Base-by-base conservation (phyloP, 805 yeast species). In the Hyphopichia homilentoma region DNA sequence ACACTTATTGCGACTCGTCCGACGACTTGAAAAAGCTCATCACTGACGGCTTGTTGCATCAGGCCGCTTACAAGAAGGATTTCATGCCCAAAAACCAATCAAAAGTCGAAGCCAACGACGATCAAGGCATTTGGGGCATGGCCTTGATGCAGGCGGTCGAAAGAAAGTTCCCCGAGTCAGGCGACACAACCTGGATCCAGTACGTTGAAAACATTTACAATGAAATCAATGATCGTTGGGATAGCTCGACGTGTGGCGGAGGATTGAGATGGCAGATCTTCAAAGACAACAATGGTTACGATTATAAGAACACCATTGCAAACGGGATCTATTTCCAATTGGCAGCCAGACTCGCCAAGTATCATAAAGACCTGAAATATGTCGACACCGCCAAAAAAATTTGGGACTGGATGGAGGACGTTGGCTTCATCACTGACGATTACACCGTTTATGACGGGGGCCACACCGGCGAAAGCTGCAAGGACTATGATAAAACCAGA, bases 61-160 rank as follows among this genome's bases (percentile, higher is more conserved):
- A 90, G 59, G 75, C 77, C 6, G 77, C 51, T 38, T 75, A 73
- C 6, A 69, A 79, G 53, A 65, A 77, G 62, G 81, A 89, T 61
- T 93, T 79, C 59, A 79, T 90, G 58, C 96, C 97, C 4, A 63
- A 77, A 39, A 86, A 87, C 58, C 96, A 89, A 61, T 77, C 89
- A 7, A 78, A 87, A 22, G 84, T 95, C 2, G 97, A 90, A 61
- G 98, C 97, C 50, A 90, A 93, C 53, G 98, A 90, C 70, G 97
- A 90, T 66, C 97, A 90, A 65, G 96, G 85, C 1, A 87, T 90
- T 57, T 90, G 97, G 97, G 97, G 96, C 4, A 68, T 93, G 39
- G 83, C 95, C 1, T 93, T 79, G 4, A 86, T 90, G 83, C 80
- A 77, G 18, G 97, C 97, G 1, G 94, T 94, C 0, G 97, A 90